phyloP scores from a whole-genome alignment of 2,329 filamentous ascomycete species.

The Magnaporthiopsis incrustans region DNA sequence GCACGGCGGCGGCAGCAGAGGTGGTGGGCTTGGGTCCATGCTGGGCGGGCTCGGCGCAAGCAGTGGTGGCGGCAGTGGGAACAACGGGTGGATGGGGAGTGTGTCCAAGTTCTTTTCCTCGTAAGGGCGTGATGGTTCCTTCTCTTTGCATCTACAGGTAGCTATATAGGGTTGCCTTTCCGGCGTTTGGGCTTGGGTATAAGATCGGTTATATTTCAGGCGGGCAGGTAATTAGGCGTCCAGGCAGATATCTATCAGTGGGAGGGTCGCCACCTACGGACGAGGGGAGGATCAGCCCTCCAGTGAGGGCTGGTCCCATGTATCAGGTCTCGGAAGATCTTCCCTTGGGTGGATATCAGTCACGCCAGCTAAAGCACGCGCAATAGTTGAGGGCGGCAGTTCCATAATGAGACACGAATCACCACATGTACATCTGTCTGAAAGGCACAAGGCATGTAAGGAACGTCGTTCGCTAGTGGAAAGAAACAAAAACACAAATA shows the following conservation, averaged over 20 bases:
- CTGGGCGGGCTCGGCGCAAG: constrained; percentile 11
- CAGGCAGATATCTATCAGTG: no score
- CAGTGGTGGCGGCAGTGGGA: constrained; percentile 15
- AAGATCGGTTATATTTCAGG: background rate
- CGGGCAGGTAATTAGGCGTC: no score
- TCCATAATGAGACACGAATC: no score
- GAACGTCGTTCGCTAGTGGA: background rate
- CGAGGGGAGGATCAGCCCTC: no score
- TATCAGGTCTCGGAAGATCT: no score
- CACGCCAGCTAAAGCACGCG: no score
- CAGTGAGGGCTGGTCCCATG: no score
- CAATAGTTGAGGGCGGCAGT: no score
- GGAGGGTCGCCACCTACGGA: no score
- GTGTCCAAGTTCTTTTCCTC: constrained; percentile 13
- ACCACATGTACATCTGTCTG: no score
- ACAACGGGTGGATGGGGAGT: constrained; percentile 14
- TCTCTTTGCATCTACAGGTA: background rate
- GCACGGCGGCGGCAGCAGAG: no score
- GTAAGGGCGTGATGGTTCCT: background rate
- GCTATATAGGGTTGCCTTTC: background rate
- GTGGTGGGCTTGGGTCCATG: constrained; percentile 7
- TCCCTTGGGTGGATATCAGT: background rate
- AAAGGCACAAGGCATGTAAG: no score
- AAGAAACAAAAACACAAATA: background rate
- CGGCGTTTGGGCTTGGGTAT: background rate